These are phyloP conservation scores for Phoenix roebelenii DNA, from an alignment of 176 grass and related monocot genomes.

Conservation along the genomic window DNA sequence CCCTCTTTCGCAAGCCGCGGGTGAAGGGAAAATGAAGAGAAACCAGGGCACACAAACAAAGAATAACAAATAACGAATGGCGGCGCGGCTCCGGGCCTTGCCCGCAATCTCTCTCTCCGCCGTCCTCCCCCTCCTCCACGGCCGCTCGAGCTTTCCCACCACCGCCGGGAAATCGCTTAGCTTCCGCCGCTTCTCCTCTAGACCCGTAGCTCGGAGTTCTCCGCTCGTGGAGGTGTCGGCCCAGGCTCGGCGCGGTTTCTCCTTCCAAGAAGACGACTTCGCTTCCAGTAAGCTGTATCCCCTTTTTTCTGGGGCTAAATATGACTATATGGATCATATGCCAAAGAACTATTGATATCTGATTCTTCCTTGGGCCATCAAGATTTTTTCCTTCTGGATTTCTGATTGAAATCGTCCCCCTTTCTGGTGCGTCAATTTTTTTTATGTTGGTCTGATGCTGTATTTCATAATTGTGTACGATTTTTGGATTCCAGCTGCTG, in stretches of 20 bases:
- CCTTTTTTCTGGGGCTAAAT: neutral
- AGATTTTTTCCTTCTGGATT: too few relatives aligned
- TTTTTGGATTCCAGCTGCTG: conserved; percentile 33
- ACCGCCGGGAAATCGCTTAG: neutral
- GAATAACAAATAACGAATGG: too few relatives aligned
- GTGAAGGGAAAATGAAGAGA: too few relatives aligned
- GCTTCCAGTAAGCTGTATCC: conserved; percentile 37
- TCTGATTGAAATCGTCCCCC: too few relatives aligned
- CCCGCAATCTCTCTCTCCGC: conserved; percentile 23
- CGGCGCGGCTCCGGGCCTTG: conserved; percentile 14
- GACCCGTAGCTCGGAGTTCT: too few relatives aligned
- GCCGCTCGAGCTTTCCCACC: conserved; percentile 5
- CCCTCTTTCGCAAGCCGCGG: too few relatives aligned
- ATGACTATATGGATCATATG: too few relatives aligned
- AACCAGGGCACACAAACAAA: too few relatives aligned
- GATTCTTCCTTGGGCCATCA: too few relatives aligned
- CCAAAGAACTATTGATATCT: too few relatives aligned
- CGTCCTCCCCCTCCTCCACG: conserved; percentile 22
- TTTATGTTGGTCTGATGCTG: too few relatives aligned
- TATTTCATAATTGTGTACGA: neutral
- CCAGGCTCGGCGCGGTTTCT: conserved; percentile 22
- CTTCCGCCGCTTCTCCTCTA: conserved; percentile 2
- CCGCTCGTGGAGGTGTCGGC: conserved; percentile 8
- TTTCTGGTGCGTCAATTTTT: too few relatives aligned
- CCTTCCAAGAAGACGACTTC: conserved; percentile 35